A percentile compares a stretch with the other conserved stretches of the same genome.
These are phyloP conservation scores for Pestalotiopsis sp. DNA, from an alignment of 2,329 filamentous ascomycete genomes.

Conservation along the genomic window DNA sequence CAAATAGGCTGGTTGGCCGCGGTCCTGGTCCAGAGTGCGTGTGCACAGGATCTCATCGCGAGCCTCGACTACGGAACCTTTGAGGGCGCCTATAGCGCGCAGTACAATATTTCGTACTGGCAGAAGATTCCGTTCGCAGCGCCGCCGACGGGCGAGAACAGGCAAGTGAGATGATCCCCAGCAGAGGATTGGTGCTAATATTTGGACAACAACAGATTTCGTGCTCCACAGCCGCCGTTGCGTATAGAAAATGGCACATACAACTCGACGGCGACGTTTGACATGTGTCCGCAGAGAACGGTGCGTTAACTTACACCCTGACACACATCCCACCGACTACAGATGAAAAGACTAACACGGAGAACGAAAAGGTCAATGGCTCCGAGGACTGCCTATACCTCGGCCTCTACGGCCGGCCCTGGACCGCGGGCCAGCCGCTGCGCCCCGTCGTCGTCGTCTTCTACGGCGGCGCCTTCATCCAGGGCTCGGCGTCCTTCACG, in stretches of 20 bases:
- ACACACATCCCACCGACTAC: background rate
- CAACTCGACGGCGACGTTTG: slow-evolving; percentile 55
- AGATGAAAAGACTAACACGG: background rate
- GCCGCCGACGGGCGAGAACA: slow-evolving; percentile 56
- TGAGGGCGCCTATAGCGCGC: slow-evolving; percentile 49
- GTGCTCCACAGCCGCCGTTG: slow-evolving; percentile 59
- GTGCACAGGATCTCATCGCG: slow-evolving; percentile 35
- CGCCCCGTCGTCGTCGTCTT: slow-evolving; percentile 63
- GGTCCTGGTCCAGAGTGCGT: background rate
- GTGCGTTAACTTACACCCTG: slow-evolving; percentile 29
- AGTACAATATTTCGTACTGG: slow-evolving; percentile 61
- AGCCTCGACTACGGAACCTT: slow-evolving; percentile 53
- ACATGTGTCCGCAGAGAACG: slow-evolving; percentile 61
- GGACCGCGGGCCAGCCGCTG: slow-evolving; percentile 43
- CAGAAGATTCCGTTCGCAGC: slow-evolving; percentile 64
- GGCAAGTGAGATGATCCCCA: slow-evolving; percentile 12
- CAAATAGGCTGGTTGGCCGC: background rate
- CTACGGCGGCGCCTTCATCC: slow-evolving; percentile 64
- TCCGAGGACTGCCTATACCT: slow-evolving; percentile 65
- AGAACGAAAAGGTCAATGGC: slow-evolving; percentile 42
- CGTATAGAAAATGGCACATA: slow-evolving; percentile 52
- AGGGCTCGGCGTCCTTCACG: slow-evolving; percentile 56
- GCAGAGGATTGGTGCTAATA: background rate
- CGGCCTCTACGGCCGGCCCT: slow-evolving; percentile 61
- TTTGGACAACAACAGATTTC: slow-evolving; percentile 47